Base-by-base conservation (phyloP, 2,329 filamentous ascomycete genomes). In the Aureobasidium sp. region DNA sequence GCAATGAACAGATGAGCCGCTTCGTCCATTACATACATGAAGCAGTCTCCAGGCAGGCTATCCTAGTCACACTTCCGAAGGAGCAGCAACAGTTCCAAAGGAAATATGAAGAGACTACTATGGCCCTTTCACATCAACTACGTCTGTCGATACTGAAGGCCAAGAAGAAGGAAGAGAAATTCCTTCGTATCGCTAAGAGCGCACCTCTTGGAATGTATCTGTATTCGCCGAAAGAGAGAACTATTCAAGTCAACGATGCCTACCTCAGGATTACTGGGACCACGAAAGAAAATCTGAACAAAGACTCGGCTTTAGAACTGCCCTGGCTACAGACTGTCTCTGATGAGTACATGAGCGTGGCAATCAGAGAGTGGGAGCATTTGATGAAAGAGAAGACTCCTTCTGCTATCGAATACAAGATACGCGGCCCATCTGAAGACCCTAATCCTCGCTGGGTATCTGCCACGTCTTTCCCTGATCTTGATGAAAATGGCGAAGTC, bases 201-300 rank as follows among this genome's bases (percentile, higher is more conserved):
- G 67, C 72, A 4, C 73, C 74, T 7, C 68, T 75, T 8, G 75
- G 71, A 4, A 77, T 78, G 60, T 55, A 43, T 31, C 38, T 55
- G 33, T 67, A 73, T 35, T 68, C 70, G 21, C 60, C 68, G 6
- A 58, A 67, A 17, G 74, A 75, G 2, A 65, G 62, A 11, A 70
- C 72, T 13, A 67, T 73, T 0, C 75, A 76, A 60, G 67, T 73
- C 8, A 78, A 78, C 49, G 69, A 76, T 47, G 67, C 69, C 2
- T 78, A 74, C 67, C 70, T 68, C 35, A 70, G 73, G 1, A 69
- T 75, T 47, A 69, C 74, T 4, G 66, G 65, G 1, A 60, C 63
- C n/a, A 65, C 66, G 9, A 49, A 40, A 43, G 37, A 55, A 11
- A 19, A 38, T 4, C 37, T 55, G n/a, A 8, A 42, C 35, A 55